Percentiles rank a stretch among this genome's conserved stretches.
These are phyloP conservation scores for Chlorella variabilis DNA, from an alignment of 163 green algal genomes.

Conservation along the genomic window DNA sequence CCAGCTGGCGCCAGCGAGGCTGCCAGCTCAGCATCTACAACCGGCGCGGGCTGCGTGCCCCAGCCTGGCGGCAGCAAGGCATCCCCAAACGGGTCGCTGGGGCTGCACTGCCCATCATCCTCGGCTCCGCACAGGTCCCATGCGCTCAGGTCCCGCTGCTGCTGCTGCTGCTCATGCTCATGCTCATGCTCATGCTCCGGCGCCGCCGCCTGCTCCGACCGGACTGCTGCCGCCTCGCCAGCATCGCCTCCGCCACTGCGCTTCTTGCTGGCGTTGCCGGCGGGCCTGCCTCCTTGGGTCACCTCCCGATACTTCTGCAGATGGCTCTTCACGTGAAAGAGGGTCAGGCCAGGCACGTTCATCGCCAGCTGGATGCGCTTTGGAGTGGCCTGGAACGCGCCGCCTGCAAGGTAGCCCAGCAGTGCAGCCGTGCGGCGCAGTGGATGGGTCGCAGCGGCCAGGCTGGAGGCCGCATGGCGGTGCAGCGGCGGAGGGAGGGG, in stretches of 20 bases:
- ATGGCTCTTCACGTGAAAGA: constrained; percentile 48
- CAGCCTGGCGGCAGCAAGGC: not conserved
- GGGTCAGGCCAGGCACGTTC: constrained; percentile 36
- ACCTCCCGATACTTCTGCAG: constrained; percentile 44
- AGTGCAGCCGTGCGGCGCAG: not conserved
- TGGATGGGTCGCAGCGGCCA: no score
- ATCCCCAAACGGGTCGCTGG: not conserved
- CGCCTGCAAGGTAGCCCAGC: constrained; percentile 21
- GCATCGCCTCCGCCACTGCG: not conserved
- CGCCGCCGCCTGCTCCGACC: no score
- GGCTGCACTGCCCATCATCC: not conserved
- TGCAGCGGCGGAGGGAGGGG: no score
- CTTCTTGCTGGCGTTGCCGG: not conserved
- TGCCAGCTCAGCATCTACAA: constrained; percentile 5
- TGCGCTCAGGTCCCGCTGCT: no score
- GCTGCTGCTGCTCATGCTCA: no score
- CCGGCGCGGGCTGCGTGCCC: not conserved
- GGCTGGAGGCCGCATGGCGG: no score
- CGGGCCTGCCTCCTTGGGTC: not conserved
- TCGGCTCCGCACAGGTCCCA: no score
- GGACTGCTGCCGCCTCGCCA: no score
- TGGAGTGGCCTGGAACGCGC: constrained; percentile 54
- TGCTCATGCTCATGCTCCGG: not conserved
- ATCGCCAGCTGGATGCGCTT: constrained; percentile 41
- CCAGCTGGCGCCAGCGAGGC: constrained; percentile 21